Percentiles rank a stretch among this genome's conserved stretches.
Conservation (phyloP, 148 eudicot species). For the Persicaria maculosa region DNA sequence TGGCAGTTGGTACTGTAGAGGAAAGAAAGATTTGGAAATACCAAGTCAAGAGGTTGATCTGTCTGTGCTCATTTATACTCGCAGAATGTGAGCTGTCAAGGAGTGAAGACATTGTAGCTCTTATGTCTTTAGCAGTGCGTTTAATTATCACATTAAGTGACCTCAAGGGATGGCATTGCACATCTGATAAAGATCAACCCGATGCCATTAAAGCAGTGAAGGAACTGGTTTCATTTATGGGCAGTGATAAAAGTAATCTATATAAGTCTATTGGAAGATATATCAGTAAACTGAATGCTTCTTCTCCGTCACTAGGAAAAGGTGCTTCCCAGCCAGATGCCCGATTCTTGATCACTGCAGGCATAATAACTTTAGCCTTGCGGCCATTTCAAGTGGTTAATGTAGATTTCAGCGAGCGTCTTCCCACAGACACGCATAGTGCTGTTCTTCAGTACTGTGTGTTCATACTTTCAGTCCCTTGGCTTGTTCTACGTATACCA, state of each 20-base stretch:
- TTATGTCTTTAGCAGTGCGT: slow-evolving; percentile 66
- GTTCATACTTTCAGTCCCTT: slow-evolving; percentile 68
- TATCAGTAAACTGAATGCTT: slow-evolving; percentile 42
- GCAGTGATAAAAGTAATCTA: slow-evolving; percentile 54
- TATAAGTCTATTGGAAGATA: slow-evolving; percentile 64
- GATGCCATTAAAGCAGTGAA: slow-evolving; percentile 58
- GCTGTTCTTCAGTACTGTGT: slow-evolving; percentile 68
- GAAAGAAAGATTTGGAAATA: slow-evolving; percentile 59
- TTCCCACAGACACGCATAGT: slow-evolving; percentile 27
- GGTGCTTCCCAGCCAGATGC: slow-evolving; percentile 45
- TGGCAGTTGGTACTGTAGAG: slow-evolving; percentile 59
- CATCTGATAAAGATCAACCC: slow-evolving; percentile 29
- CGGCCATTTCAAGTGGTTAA: slow-evolving; percentile 59
- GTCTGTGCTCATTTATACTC: slow-evolving; percentile 62
- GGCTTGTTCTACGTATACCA: slow-evolving; percentile 78
- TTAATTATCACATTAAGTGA: slow-evolving; percentile 71
- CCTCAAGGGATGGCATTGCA: slow-evolving; percentile 66
- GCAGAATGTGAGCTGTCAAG: slow-evolving; percentile 36
- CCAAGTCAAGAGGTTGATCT: slow-evolving; percentile 69
- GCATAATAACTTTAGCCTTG: slow-evolving; percentile 70
- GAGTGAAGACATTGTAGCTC: slow-evolving; percentile 38
- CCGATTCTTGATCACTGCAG: slow-evolving; percentile 69
- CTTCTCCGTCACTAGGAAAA: slow-evolving; percentile 28
- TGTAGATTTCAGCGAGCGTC: slow-evolving; percentile 24
- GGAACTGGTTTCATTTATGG: slow-evolving; percentile 53